Evolutionary conservation across 108 stramenopile genomes (phyloP), one percentile per base, ranked within the genome.

Genomic region (Stephanodiscus triporus): DNA sequence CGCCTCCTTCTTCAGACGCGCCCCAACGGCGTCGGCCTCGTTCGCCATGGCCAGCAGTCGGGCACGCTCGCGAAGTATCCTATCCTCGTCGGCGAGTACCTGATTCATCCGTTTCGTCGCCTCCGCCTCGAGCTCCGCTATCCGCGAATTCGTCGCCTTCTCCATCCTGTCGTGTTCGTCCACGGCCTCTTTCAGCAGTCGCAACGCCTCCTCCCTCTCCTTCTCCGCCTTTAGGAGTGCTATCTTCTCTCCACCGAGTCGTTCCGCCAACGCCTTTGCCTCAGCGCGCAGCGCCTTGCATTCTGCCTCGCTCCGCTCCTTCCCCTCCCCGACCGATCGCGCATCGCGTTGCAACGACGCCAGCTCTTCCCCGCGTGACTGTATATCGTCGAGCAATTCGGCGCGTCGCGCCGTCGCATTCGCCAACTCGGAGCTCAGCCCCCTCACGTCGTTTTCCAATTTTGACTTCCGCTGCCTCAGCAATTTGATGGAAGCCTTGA

Each of bases 291-390:
- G 26, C 34, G 42, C 22, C 8, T 68, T 61, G n/a, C 68, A 68
- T 32, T 68, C 66, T 13, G 17, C 61, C 66, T 59, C 57, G 22
- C 19, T 62, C 26, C 68, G 50, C 6, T 76, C 67, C 48, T 76
- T 76, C 43, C 63, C 75, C 11, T 66, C 27, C 60, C 54, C 48
- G 30, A 61, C 58, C 42, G 63, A 76, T 53, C 58, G 67, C 6
- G 68, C 50, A 63, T 76, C 75, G 9, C 60, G 67, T 37, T 62
- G 66, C 13, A 76, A 48, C 16, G 75, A 76, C 19, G 67, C 48
- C 14, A 76, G 50, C 50, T 68, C 75, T 40, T 76, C 67, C 36
- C 62, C 49, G 48, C 59, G 67, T 60, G 68, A 42, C 29, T 55
- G 66, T 40, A 76, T 63, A 14, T 68, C 48, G 10, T 76, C 67